These are phyloP conservation scores for Leccinum subtestaceum DNA, from an alignment of 768 basidiomycete genomes.

Conservation along the genomic window DNA sequence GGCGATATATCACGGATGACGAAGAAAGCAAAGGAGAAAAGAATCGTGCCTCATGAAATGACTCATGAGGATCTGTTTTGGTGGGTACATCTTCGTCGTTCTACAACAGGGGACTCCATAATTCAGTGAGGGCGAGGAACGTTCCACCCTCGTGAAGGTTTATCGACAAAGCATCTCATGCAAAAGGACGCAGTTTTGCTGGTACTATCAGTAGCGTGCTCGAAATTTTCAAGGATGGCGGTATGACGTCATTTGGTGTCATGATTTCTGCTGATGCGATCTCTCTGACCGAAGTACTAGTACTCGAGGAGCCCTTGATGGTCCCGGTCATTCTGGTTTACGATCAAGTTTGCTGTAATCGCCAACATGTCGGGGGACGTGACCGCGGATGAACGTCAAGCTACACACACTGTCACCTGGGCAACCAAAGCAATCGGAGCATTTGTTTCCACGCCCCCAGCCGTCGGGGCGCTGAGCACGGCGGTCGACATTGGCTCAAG, in stretches of 20 bases:
- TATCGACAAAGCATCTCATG: no score
- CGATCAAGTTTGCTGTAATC: neutral
- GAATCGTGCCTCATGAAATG: no score
- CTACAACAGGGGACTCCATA: no score
- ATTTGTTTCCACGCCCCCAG: neutral
- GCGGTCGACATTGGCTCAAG: neutral
- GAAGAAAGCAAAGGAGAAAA: no score
- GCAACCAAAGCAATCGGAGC: neutral
- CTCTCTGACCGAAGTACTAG: neutral
- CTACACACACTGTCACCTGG: neutral
- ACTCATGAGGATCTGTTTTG: no score
- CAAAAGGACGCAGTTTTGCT: neutral
- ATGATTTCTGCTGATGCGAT: neutral
- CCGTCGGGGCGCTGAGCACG: neutral
- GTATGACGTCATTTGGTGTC: neutral
- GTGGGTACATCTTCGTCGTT: no score
- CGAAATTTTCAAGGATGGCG: neutral
- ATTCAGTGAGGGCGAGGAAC: no score
- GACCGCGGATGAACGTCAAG: neutral
- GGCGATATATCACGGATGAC: no score
- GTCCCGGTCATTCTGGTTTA: neutral
- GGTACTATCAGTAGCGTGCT: neutral
- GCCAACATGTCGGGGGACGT: neutral
- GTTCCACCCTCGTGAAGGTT: no score
- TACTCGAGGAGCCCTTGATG: neutral